Percentiles rank a stretch among this genome's conserved stretches.
Conservation (phyloP, 2,329 filamentous ascomycete genomes). For the Plenodomus tracheiphilus region DNA sequence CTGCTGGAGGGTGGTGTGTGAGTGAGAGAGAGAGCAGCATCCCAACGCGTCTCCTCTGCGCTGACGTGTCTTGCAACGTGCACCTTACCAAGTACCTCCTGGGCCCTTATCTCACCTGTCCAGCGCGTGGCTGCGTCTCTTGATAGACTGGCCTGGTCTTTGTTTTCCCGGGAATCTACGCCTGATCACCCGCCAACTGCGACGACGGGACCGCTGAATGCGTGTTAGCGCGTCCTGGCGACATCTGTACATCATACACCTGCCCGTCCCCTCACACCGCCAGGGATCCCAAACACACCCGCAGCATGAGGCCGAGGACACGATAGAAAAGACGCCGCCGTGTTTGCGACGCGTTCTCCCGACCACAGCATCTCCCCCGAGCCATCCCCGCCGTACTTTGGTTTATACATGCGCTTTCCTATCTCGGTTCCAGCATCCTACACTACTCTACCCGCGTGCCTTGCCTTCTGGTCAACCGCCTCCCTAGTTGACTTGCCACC, state of each 20-base stretch:
- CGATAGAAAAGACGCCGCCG: conserved; percentile 14
- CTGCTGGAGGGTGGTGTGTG: no score
- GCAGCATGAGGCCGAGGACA: conserved; percentile 20
- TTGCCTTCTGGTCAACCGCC: conserved; percentile 15
- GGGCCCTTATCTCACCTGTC: no score
- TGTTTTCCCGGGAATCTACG: conserved; percentile 13
- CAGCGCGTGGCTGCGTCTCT: not conserved
- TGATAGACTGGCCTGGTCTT: conserved; percentile 3
- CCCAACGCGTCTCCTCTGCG: no score
- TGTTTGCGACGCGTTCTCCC: conserved; percentile 8
- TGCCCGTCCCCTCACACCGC: conserved; percentile 21
- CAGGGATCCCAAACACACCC: conserved; percentile 15
- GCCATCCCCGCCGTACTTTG: not conserved
- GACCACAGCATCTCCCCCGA: not conserved
- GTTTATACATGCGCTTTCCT: not conserved
- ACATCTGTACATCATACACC: conserved; percentile 27
- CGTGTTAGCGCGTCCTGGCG: conserved; percentile 23
- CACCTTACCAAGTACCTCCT: no score
- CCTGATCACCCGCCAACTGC: conserved; percentile 19
- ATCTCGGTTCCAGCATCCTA: no score
- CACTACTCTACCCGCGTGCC: conserved; percentile 14
- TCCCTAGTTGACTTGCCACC: conserved; percentile 1
- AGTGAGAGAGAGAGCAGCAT: no score
- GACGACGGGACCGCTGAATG: conserved; percentile 22
- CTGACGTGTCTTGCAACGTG: no score